phyloP scores from a whole-genome alignment of 2,329 filamentous ascomycete genomes.

The Fusarium tricinctum region DNA sequence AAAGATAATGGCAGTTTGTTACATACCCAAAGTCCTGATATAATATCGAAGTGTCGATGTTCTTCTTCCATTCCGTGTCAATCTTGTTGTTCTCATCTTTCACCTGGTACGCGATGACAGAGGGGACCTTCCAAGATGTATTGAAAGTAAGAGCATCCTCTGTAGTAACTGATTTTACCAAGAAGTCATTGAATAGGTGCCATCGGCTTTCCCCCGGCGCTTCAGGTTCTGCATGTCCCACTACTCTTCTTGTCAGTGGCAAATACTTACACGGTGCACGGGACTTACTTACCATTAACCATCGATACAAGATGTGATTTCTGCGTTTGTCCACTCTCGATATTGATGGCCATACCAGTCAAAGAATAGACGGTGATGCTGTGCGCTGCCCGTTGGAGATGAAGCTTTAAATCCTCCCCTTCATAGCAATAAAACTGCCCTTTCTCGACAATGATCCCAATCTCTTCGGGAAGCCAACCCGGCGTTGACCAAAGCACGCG shows the following conservation, averaged over 20 bases:
- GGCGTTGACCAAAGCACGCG: constrained; percentile 88
- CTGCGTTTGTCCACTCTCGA: constrained; percentile 86
- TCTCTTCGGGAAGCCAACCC: constrained; percentile 92
- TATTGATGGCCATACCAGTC: constrained; percentile 89
- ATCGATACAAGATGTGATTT: constrained; percentile 93
- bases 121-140: constrained; percentile 91
- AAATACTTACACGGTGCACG: background rate
- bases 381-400: constrained; percentile 82
- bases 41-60: constrained; percentile 85
- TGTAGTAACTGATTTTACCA: constrained; percentile 83
- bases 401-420: constrained; percentile 86
- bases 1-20: background rate
- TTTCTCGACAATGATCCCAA: constrained; percentile 90
- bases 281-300: constrained; percentile 75
- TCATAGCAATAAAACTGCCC: constrained; percentile 97
- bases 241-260: constrained; percentile 58
- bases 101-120: constrained; percentile 87
- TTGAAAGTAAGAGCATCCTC: constrained; percentile 93
- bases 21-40: constrained; percentile 76
- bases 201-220: constrained; percentile 77
- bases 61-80: constrained; percentile 87
- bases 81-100: constrained; percentile 85
- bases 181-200: constrained; percentile 98
- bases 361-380: constrained; percentile 92
- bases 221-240: constrained; percentile 74